These are phyloP conservation scores for Cladobotryum mycophilum DNA, from an alignment of 2,329 filamentous ascomycete species.

Conservation along the genomic window DNA sequence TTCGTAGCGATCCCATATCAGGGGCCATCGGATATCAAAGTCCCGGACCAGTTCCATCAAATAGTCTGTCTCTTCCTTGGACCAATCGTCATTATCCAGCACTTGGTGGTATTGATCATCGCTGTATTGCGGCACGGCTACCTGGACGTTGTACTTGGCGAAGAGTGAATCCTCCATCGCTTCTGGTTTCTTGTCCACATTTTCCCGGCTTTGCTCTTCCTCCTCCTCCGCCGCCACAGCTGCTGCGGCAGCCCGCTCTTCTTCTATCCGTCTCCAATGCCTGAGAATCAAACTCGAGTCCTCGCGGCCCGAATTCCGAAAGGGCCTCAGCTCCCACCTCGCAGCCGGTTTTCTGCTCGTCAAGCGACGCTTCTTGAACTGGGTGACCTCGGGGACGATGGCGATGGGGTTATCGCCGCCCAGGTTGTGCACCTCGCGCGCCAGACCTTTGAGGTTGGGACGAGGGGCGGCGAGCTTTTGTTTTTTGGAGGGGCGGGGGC, in stretches of 20 bases:
- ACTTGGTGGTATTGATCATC: slow-evolving; percentile 79
- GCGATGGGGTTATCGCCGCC: slow-evolving; percentile 62
- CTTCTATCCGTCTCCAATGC: slow-evolving; percentile 70
- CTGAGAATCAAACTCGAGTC: slow-evolving; percentile 62
- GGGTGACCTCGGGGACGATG: slow-evolving; percentile 54
- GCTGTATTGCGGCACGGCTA: slow-evolving; percentile 73
- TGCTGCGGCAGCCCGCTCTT: slow-evolving; percentile 25
- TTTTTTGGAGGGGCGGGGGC: slow-evolving; percentile 62
- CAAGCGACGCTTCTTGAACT: slow-evolving; percentile 54
- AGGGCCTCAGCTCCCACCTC: slow-evolving; percentile 62
- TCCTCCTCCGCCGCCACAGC: slow-evolving; percentile 29
- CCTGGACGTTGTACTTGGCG: slow-evolving; percentile 80
- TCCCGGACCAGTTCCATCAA: slow-evolving; percentile 68
- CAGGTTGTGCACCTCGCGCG: slow-evolving; percentile 59
- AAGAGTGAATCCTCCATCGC: slow-evolving; percentile 58
- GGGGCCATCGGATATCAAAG: slow-evolving; percentile 82
- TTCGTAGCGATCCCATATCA: slow-evolving; percentile 91
- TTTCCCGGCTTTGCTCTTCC: slow-evolving; percentile 19
- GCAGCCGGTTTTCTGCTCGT: slow-evolving; percentile 49
- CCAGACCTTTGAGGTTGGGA: slow-evolving; percentile 56
- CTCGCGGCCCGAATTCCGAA: slow-evolving; percentile 69
- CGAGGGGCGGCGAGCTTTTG: slow-evolving; percentile 59
- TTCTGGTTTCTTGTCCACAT: slow-evolving; percentile 17
- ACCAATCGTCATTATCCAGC: slow-evolving; percentile 73
- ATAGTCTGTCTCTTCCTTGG: slow-evolving; percentile 90